Base-by-base conservation (phyloP, 2,329 filamentous ascomycete genomes). In the Monosporascus cannonballus region DNA sequence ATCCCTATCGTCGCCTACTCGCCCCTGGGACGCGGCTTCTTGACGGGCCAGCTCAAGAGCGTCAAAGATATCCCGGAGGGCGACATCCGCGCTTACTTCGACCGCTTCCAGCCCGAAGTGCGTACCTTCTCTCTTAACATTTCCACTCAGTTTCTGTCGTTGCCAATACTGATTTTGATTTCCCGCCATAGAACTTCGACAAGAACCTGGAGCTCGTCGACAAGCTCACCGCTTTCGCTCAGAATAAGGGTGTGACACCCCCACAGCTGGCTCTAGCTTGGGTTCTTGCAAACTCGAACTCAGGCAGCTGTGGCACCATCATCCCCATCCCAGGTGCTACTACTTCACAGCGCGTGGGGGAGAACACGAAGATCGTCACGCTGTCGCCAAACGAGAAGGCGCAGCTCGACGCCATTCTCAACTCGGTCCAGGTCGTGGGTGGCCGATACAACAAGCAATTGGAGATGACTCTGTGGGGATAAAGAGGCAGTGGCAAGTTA, bases 1-100 rank as follows among this genome's bases (percentile, higher is more conserved):
- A 84, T 85, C 49, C 80, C 81, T 0, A 70, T 85, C 44, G 67
- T 83, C 9, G 77, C 77, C 2, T 85, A 85, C 69, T 80, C 78
- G 47, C 82, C 83, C 2, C 72, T 86, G 1, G 78, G 80, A 22
- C 71, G 77, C 7, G 83, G 83, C 1, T 78, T 82, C 56, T 60
- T 82, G 50, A 74, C 77, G 0, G 78, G 78, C 8, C 64, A 75
- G 47, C 70, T 80, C 61, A 75, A 69, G 52, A 74, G 65, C 9
- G 47, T 64, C 2, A 62, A 71, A 4, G 77, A 81, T 53, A 67
- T 81, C 41, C 73, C 73, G 0, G 68, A 74, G 44, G 72, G 68
- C 42, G 77, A 80, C 54, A 59, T 76, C 50, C 72, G 76, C 17
- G 66, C 62, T 14, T 48, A 51, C 5, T 54, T 76, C 49, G 74